A percentile compares a stretch with the other conserved stretches of the same genome.
These are phyloP conservation scores for Pichia sporocuriosa DNA, from an alignment of 805 yeast species.

Conservation along the genomic window DNA sequence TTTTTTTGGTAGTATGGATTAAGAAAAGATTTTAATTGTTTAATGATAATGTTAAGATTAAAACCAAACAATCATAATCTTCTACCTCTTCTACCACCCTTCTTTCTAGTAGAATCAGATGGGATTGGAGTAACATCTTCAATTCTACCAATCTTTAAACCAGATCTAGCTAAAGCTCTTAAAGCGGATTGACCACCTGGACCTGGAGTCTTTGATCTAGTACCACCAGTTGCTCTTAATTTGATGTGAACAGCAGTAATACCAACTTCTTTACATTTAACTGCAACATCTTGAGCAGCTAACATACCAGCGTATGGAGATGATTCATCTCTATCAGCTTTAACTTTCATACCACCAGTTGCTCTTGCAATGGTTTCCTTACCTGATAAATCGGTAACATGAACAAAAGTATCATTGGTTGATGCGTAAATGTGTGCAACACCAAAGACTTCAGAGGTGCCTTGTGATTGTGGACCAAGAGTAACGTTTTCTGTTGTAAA, in stretches of 20 bases:
- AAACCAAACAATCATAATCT: conserved; percentile 49
- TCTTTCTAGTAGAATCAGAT: conserved; percentile 99
- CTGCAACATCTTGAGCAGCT: conserved; percentile 99
- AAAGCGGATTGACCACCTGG: conserved; percentile 99
- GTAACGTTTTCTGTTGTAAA: conserved; percentile 51
- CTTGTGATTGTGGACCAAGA: conserved; percentile 86
- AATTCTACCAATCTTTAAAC: conserved; percentile 98
- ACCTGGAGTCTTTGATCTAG: conserved; percentile 99
- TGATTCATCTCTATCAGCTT: conserved; percentile 99
- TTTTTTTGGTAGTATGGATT: background rate
- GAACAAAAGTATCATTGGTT: conserved; percentile 99
- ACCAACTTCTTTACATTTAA: conserved; percentile 98
- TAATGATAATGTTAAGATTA: conserved; percentile 4
- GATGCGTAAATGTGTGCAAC: conserved; percentile 99
- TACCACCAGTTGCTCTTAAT: conserved; percentile 99
- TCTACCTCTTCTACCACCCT: conserved; percentile 99
- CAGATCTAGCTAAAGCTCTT: conserved; percentile 99
- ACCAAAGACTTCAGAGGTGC: conserved; percentile 98
- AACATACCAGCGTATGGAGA: conserved; percentile 99
- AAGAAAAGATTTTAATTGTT: conserved; percentile 8
- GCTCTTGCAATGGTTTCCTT: conserved; percentile 99
- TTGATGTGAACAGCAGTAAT: conserved; percentile 99
- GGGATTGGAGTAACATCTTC: conserved; percentile 99
- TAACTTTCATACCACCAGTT: conserved; percentile 99
- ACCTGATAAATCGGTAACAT: conserved; percentile 98